A percentile compares a stretch with the other conserved stretches of the same genome.
phyloP scores from a whole-genome alignment of 192 early-diverging fungal genomes.

The Fimicolochytrium jonesii region DNA sequence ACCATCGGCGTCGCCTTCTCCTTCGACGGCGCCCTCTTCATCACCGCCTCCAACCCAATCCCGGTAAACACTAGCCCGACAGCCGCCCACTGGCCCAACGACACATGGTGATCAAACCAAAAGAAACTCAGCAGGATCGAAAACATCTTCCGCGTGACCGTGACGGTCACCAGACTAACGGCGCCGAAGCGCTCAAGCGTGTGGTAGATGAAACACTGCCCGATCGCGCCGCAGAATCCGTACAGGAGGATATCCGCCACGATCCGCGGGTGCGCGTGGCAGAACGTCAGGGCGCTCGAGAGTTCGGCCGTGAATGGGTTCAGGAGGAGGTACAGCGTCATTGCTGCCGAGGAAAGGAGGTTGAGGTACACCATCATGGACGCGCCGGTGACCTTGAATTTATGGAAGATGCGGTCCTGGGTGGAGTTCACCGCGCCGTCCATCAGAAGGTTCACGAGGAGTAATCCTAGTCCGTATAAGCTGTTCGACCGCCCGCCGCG shows the following conservation, averaged over 20 bases:
- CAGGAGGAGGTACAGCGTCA: conserved; percentile 64
- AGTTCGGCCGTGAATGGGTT: conserved; percentile 80
- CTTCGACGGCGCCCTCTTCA: conserved; percentile 27
- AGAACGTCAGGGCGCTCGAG: conserved; percentile 66
- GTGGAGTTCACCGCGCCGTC: conserved; percentile 96
- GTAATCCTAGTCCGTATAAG: conserved; percentile 74
- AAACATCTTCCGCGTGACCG: conserved; percentile 94
- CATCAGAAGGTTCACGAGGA: conserved; percentile 79
- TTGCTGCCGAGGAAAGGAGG: conserved; percentile 67
- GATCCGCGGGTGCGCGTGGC: conserved; percentile 71
- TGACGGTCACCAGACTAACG: conserved; percentile 86
- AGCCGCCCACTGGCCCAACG: conserved; percentile 77
- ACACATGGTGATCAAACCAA: conserved; percentile 78
- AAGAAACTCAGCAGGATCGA: conserved; percentile 90
- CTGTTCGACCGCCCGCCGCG: conserved; percentile 53
- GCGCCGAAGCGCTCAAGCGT: conserved; percentile 88
- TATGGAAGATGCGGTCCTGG: conserved; percentile 90
- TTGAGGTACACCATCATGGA: conserved; percentile 99
- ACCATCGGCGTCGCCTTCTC: background rate
- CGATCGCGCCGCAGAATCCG: conserved; percentile 85
- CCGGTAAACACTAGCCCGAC: conserved; percentile 86
- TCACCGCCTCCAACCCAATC: conserved; percentile 33
- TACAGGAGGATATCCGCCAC: conserved; percentile 82
- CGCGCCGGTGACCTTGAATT: conserved; percentile 75
- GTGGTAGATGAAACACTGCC: conserved; percentile 98